Base-by-base conservation (phyloP, 2,329 filamentous ascomycete species). In the Drechmeria coniospora region DNA sequence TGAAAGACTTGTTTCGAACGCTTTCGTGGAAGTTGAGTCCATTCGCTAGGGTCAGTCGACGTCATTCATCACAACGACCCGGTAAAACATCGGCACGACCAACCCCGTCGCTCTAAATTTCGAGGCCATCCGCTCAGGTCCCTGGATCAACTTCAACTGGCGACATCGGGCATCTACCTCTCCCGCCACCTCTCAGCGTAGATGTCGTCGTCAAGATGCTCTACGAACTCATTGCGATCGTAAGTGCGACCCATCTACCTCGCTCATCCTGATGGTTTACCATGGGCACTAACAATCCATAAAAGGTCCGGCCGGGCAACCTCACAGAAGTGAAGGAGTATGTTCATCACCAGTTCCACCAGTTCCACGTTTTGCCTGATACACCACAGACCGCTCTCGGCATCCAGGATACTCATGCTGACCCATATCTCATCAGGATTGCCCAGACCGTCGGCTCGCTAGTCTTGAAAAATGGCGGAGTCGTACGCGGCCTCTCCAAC, bases 191-290 rank as follows among this genome's bases (percentile, higher is more conserved):
- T n/a, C 20, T 11, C 28, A 34, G 19, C 19, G 37, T 40, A 41
- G 38, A 55, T 48, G 47, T 43, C 43, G 42, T 42, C 44, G 37
- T 42, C 50, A 65, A 53, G 40, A 94, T 98, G 90, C 64, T 98
- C 60, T 98, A 98, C 66, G 90, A 98, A 63, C 65, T 95, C 49
- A 90, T 98, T 56, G 90, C 81, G 54, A 78, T 94, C 59, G 90
- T 94, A 61, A 47, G 78, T 61, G 5, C 8, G n/a, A 4, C n/a
- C 6, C 5, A 26, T 7, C 10, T 9, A 4, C 2, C 9, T 21
- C 13, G 16, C 21, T 23, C 19, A 27, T 6, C 10, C 11, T n/a
- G 14, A 15, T 19, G 6, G 4, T 13, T n/a, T 15, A 20, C 21
- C 12, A 10, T 7, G 7, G 25, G 17, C 26, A 19, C 39, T 46